phyloP scores from a whole-genome alignment of 1,284 basidiomycete genomes.

The Ganoderma multipileum region DNA sequence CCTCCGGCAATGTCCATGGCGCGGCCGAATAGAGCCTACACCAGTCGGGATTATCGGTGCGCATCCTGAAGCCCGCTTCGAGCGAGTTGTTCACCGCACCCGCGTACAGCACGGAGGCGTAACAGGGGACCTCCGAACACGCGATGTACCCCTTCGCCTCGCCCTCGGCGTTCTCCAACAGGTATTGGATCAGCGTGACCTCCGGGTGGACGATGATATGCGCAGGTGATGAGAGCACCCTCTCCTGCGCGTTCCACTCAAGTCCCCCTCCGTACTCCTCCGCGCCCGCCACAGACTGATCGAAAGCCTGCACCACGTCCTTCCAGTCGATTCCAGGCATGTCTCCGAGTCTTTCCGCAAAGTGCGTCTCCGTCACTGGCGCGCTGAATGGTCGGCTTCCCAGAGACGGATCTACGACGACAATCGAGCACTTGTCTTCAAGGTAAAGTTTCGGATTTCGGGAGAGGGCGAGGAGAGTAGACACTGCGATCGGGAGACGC shows the following conservation, averaged over 20 bases:
- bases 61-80: neutral
- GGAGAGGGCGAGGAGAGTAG: neutral
- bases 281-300: neutral
- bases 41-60: neutral
- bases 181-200: neutral
- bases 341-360: neutral
- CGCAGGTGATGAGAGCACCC: neutral
- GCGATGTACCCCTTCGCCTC: neutral
- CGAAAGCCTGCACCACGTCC: neutral
- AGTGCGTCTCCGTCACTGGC: neutral
- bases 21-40: neutral
- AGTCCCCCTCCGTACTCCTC: neutral
- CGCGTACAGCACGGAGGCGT: neutral
- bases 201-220: neutral
- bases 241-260: neutral
- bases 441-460: neutral
- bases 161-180: neutral
- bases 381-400: neutral
- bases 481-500: neutral
- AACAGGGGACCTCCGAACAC: neutral
- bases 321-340: neutral
- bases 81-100: neutral
- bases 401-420: neutral
- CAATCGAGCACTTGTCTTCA: neutral
- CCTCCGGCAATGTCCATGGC: neutral